Base-by-base conservation (phyloP, 768 basidiomycete species). In the Mycena crocata region DNA sequence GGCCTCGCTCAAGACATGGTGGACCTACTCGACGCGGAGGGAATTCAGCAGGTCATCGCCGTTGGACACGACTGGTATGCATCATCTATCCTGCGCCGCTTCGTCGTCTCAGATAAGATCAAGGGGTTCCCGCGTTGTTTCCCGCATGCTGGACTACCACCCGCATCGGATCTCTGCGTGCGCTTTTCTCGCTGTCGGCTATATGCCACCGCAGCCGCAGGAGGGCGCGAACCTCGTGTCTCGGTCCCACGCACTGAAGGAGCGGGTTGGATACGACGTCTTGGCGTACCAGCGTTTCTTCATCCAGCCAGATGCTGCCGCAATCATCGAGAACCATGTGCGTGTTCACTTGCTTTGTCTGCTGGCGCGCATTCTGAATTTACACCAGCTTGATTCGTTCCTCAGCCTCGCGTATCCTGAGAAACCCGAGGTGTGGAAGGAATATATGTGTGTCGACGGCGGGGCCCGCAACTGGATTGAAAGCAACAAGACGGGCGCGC, bases 31-130 rank as follows among this genome's bases (percentile, higher is more conserved):
- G 79, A 85, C 54, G 32, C 42, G 10, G 79, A 82, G 69, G 69
- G 74, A 6, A 64, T 81, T n/a, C 63, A 76, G 6, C 74, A 75
- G 49, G 77, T 73, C 14, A 73, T 85, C 42, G 81, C 68, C 3
- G 72, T 86, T 46, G 83, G 81, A 5, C 85, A 86, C 62, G 84
- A 85, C 65, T 84, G 64, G 64, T 66, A 39, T 10, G 62, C n/a
- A 24, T 26, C 21, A 7, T n/a, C 1, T 37, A 7, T 10, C 9
- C n/a, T 32, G 19, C 19, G 19, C 19, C 26, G 17, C 46, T 14
- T 26, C 10, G 31, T 42, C 3, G 34, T 10, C 34, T 56, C 5
- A 48, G 35, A 19, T 58, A 23, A 39, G 5, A 32, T 21, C 15
- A 62, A 85, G 85, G 84, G 85, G 85, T 9, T 69, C 71, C 19